Conservation (phyloP, 129 eudicot genomes). For the Tanacetum coccineum region DNA sequence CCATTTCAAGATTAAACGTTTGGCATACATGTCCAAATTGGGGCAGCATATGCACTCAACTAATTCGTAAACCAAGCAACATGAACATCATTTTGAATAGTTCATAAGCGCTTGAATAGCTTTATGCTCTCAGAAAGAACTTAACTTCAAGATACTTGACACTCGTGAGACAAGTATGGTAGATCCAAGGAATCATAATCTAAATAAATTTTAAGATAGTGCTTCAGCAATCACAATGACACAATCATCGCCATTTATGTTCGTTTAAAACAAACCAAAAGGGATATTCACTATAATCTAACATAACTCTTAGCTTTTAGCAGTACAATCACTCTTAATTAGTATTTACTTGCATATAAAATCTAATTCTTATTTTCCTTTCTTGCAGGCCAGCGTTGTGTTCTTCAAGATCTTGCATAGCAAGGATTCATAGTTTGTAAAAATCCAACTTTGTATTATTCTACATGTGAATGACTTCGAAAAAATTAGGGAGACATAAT, state of each 20-base stretch:
- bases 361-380: slow-evolving; percentile 41
- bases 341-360: slow-evolving; percentile 18
- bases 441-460: not conserved
- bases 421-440: not conserved
- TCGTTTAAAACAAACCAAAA: slow-evolving; percentile 14
- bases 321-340: not conserved
- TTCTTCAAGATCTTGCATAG: slow-evolving; percentile 76
- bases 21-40: too few species aligned
- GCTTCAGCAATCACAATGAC: slow-evolving; percentile 25
- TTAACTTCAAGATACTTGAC: not conserved
- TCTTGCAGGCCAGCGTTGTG: slow-evolving; percentile 77
- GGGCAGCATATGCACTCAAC: not conserved
- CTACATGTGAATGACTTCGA: not conserved
- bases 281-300: slow-evolving; percentile 8
- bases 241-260: slow-evolving; percentile 11
- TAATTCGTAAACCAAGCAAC: not conserved
- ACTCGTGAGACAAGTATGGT: not conserved
- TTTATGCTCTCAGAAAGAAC: too few species aligned
- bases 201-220: not conserved
- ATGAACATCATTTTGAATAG: not conserved
- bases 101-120: not conserved
- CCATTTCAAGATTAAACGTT: too few species aligned
- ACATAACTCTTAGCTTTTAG: slow-evolving; percentile 12
- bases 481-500: slow-evolving; percentile 28
- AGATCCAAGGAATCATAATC: not conserved